Base-by-base conservation (phyloP, 495 filamentous ascomycete genomes). In the Hypoxylon trugodes region DNA sequence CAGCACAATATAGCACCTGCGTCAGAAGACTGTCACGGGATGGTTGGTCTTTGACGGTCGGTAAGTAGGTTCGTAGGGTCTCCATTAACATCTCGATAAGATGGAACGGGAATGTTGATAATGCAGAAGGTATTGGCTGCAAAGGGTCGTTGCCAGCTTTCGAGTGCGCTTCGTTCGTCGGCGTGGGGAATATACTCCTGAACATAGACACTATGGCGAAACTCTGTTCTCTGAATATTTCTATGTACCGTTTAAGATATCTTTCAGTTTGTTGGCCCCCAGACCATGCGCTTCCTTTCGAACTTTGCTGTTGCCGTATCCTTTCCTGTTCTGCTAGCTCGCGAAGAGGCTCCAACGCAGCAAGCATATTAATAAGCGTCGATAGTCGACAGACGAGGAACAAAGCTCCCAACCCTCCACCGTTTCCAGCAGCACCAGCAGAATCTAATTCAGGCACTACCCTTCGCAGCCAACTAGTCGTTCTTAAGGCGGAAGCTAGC, bases 161-260 rank as follows among this genome's bases (percentile, higher is more conserved):
- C 46, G 50, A 53, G 21, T 62, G 18, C 16, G 50, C 51, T 43
- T 70, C 53, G 69, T 69, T 41, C 53, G 66, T 22, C 25, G 79
- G 76, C 6, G 84, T 79, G 2, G 89, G 86, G 70, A 97, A 98
- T 40, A 98, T 95, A 66, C 86, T 91, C 60, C 87, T 89, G 72
- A 95, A 97, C 84, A 97, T 90, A 15, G 90, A 93, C 16, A 98
- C 84, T 57, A 97, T 96, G 8, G 89, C 90, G 69, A 99, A 99
- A 68, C 91, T 95, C 75, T 99, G 96, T 76, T 99, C 96, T 48
- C 96, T 89, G 76, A 97, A 98, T 24, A 98, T 96, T 73, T 99
- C 96, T 66, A 99, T 89, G 77, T 96, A 99, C 48, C 91, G 81
- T 73, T 99, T 99, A 32, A 99, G 78, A 65, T 92, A 99, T 19